Evolutionary conservation across 176 grass and related monocot genomes (phyloP).

Genomic region (Oryza brachyantha): DNA sequence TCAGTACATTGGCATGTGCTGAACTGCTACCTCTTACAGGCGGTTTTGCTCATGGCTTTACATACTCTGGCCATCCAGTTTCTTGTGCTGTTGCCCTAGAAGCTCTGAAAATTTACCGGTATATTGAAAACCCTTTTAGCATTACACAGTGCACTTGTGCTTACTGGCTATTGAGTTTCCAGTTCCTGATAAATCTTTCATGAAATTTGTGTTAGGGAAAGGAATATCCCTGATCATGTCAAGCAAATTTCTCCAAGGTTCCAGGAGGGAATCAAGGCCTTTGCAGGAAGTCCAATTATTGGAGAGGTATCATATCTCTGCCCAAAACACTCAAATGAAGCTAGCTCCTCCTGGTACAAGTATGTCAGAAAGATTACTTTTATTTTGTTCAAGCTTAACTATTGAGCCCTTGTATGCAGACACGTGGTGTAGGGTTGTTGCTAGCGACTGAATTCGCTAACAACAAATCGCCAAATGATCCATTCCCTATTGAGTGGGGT

Average conservation of each 20-base stretch:
- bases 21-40: constrained; percentile 28
- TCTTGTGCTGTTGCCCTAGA: constrained; percentile 84
- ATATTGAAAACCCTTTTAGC: neutral
- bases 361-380: neutral
- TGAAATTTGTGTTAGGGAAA: constrained; percentile 55
- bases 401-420: constrained; percentile 38
- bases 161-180: neutral
- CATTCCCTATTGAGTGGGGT: constrained; percentile 93
- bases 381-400: neutral
- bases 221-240: constrained; percentile 81
- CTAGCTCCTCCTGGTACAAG: neutral
- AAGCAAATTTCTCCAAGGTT: constrained; percentile 61
- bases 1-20: constrained; percentile 1
- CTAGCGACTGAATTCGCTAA: constrained; percentile 77
- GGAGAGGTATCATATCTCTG: constrained; percentile 59
- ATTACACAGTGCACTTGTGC: neutral
- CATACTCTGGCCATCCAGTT: constrained; percentile 89
- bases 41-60: constrained; percentile 95
- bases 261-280: constrained; percentile 70
- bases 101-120: constrained; percentile 86
- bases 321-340: too few species aligned
- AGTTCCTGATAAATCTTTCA: constrained; percentile 20
- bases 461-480: constrained; percentile 74
- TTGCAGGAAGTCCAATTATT: constrained; percentile 76
- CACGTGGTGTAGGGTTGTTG: constrained; percentile 81